Evolutionary conservation across 1,139 yeast species (phyloP).

Genomic region (Yamadazyma jaroonii): DNA sequence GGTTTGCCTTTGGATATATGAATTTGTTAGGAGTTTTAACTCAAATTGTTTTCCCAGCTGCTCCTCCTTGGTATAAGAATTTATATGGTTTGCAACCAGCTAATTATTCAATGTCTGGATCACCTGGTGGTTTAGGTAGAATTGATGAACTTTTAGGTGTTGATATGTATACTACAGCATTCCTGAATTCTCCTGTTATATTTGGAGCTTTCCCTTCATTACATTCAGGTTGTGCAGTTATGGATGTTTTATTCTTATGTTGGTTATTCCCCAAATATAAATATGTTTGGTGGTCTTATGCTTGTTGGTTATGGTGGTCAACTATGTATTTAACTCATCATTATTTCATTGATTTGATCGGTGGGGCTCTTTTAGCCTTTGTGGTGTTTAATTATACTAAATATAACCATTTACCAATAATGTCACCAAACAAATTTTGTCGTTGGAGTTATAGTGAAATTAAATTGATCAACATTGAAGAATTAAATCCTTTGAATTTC

Average conservation of each 20-base stretch:
- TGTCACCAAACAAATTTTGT: constrained; percentile 60
- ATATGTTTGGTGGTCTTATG: constrained; percentile 69
- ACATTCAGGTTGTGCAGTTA: constrained; percentile 90
- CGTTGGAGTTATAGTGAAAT: constrained; percentile 75
- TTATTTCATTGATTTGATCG: constrained; percentile 87
- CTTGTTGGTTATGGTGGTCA: constrained; percentile 96
- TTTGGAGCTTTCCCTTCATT: constrained; percentile 98
- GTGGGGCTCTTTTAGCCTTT: constrained; percentile 79
- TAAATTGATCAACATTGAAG: constrained; percentile 23
- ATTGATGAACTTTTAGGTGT: constrained; percentile 80
- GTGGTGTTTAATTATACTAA: constrained; percentile 71
- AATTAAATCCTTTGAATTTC: constrained; percentile 33
- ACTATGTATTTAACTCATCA: constrained; percentile 97
- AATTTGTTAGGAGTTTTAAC: constrained; percentile 77
- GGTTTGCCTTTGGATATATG: constrained; percentile 97
- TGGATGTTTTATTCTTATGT: constrained; percentile 84
- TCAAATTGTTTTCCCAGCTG: constrained; percentile 87
- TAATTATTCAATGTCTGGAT: constrained; percentile 85
- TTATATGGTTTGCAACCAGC: constrained; percentile 88
- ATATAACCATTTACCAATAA: constrained; percentile 71
- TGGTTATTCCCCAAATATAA: constrained; percentile 75
- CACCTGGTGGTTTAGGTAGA: constrained; percentile 94
- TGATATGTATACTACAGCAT: constrained; percentile 83
- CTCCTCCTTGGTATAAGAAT: constrained; percentile 98
- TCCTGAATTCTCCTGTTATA: constrained; percentile 85